These are phyloP conservation scores for Ceriops zippeliana DNA, from an alignment of 345 rosid genomes.

Conservation along the genomic window DNA sequence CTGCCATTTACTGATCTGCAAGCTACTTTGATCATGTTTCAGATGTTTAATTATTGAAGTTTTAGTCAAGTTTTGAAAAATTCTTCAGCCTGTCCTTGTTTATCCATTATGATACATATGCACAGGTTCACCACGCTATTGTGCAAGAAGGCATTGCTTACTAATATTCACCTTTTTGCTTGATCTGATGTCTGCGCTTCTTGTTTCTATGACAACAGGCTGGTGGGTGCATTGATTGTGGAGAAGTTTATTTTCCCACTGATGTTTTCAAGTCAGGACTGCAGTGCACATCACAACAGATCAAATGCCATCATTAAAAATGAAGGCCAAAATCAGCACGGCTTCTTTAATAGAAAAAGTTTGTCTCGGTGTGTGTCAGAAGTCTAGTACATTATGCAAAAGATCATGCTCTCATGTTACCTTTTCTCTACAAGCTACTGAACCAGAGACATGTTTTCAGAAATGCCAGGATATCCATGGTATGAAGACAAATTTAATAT, in stretches of 20 bases:
- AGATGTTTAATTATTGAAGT: too few species aligned
- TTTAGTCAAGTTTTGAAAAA: too few species aligned
- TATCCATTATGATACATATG: neutral
- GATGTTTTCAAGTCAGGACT: conserved; percentile 42
- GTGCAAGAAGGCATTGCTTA: neutral
- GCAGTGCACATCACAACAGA: conserved; percentile 29
- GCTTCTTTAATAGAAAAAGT: conserved; percentile 44
- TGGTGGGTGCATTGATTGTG: conserved; percentile 30
- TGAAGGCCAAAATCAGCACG: conserved; percentile 50
- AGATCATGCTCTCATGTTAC: conserved; percentile 35
- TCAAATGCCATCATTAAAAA: conserved; percentile 71
- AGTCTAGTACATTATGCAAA: conserved; percentile 51
- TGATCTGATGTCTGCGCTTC: conserved; percentile 11
- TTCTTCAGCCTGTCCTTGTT: neutral
- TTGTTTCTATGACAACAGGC: conserved; percentile 28
- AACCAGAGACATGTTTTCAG: conserved; percentile 23
- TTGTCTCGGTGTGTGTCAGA: conserved; percentile 49
- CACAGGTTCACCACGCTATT: neutral
- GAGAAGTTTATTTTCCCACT: conserved; percentile 36
- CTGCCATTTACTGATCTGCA: neutral
- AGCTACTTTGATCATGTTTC: conserved; percentile 3
- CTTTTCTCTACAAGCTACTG: conserved; percentile 31
- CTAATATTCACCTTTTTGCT: neutral
- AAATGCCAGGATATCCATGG: conserved; percentile 35
- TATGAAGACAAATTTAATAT: conserved; percentile 18